Evolutionary conservation across 352 stramenopile genomes (phyloP), one percentile per base, ranked within the genome.

Genomic region (Phytopythium ostracodes): DNA sequence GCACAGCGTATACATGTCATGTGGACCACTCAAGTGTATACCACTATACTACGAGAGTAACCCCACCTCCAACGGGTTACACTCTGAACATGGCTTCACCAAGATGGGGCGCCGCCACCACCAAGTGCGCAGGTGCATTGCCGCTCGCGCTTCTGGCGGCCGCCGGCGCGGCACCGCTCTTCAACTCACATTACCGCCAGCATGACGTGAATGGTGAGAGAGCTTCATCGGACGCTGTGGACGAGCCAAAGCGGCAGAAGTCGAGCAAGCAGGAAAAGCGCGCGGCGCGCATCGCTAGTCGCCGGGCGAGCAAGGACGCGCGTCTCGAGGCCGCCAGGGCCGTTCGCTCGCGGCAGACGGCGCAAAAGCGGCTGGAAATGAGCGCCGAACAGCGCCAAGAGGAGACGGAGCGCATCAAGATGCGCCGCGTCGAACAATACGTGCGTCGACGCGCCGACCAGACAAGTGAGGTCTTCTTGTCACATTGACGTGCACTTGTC

Each of bases 361-460:
- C 25, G 1, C 25, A 56, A 2, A 33, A 72, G 29, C 59, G 44
- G 20, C 56, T 35, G 0, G 46, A 63, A 4, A 78, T 81, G 76
- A 88, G 62, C 0, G 60, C 67, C 3, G 75, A 87, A 27, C 60
- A 88, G 56, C 77, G 72, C 36, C 63, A 60, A 8, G 83, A 90
- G 52, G 59, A 74, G 17, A 72, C 77, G 50, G 83, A 88, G 55
- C 55, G 70, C 2, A 86, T 81, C 60, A 81, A 81, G 50, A 89
- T 92, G 81, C 77, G 82, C 50, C 77, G 81, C 15, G 83, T 91
- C 35, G 83, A 92, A 56, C 79, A 88, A 88, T 89, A 88, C 51
- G 83, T 91, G 59, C 22, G 75, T 80, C 27, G 47, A 8, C 9
- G 55, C 15, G 20, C 0, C 29, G 20, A 17, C 18, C 20, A 22